A percentile compares a stretch with the other conserved stretches of the same genome.
Evolutionary conservation across 1,284 basidiomycete genomes (phyloP).

Genomic region (Chondrostereum purpureum): DNA sequence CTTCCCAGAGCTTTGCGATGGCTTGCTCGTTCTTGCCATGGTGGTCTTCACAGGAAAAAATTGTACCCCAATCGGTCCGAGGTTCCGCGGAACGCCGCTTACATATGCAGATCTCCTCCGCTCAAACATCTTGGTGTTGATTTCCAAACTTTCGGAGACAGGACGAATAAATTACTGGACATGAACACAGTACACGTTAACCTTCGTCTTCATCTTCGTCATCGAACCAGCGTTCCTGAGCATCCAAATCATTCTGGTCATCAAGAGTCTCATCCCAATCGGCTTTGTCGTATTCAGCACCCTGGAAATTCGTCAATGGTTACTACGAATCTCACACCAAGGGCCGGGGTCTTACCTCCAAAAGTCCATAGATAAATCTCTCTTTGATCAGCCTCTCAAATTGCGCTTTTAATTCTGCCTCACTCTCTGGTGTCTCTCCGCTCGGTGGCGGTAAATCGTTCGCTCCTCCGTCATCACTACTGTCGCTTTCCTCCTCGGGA

Average conservation of each 20-base stretch:
- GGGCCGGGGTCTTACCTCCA: slow-evolving; percentile 46
- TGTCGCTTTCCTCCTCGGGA: slow-evolving; percentile 61
- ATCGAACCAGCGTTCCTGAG: slow-evolving; percentile 72
- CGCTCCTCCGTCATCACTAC: slow-evolving; percentile 28
- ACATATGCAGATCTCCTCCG: no score
- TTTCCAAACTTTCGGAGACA: no score
- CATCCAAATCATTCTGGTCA: slow-evolving; percentile 49
- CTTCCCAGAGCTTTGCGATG: background rate
- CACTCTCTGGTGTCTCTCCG: slow-evolving; percentile 27
- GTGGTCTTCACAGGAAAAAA: background rate
- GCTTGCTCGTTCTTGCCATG: slow-evolving; percentile 1
- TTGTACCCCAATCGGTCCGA: background rate
- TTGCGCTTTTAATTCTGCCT: slow-evolving; percentile 37
- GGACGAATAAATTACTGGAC: no score
- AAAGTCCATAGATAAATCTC: slow-evolving; percentile 66
- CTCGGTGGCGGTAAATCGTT: slow-evolving; percentile 14
- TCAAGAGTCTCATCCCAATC: slow-evolving; percentile 76
- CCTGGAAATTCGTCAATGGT: slow-evolving; percentile 30
- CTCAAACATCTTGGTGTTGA: no score
- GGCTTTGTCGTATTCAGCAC: slow-evolving; percentile 61
- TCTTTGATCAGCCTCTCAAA: slow-evolving; percentile 63
- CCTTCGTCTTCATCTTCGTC: slow-evolving; percentile 45
- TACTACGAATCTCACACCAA: background rate
- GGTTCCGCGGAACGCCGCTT: no score
- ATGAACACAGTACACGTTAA: no score